Conservation (phyloP, 2,329 filamentous ascomycete genomes). For the Davidsoniella australis region DNA sequence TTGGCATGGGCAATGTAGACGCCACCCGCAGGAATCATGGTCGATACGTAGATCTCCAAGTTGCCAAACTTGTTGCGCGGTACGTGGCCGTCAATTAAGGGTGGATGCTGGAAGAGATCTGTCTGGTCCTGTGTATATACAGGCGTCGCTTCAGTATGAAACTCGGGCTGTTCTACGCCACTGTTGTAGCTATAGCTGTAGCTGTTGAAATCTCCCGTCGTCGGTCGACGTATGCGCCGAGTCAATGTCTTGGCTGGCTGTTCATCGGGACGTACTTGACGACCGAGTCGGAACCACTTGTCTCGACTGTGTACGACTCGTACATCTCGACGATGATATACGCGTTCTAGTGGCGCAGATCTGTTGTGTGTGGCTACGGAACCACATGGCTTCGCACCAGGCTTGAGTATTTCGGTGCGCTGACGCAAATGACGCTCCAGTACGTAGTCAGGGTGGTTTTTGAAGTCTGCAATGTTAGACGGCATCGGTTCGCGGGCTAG, state of each 20-base stretch:
- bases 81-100: constrained; percentile 56
- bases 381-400: constrained; percentile 52
- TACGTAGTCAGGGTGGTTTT: constrained; percentile 67
- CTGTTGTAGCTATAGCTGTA: too few relatives aligned
- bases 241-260: constrained; percentile 62
- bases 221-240: neutral
- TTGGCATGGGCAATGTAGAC: constrained; percentile 47
- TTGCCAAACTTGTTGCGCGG: constrained; percentile 92
- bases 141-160: constrained; percentile 26
- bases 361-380: constrained; percentile 55
- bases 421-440: constrained; percentile 63
- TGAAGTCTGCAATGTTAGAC: constrained; percentile 71
- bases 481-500: constrained; percentile 72
- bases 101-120: constrained; percentile 55
- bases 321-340: constrained; percentile 72
- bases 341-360: constrained; percentile 44
- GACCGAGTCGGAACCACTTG: constrained; percentile 79
- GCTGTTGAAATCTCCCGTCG: constrained; percentile 15
- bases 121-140: constrained; percentile 50
- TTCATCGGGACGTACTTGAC: constrained; percentile 61
- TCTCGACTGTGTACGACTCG: constrained; percentile 61
- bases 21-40: constrained; percentile 75
- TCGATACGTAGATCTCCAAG: constrained; percentile 79
- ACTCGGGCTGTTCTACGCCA: constrained; percentile 18
- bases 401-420: constrained; percentile 65